phyloP scores from a whole-genome alignment of 139 green algal genomes.

The Haematococcus lacustris region DNA sequence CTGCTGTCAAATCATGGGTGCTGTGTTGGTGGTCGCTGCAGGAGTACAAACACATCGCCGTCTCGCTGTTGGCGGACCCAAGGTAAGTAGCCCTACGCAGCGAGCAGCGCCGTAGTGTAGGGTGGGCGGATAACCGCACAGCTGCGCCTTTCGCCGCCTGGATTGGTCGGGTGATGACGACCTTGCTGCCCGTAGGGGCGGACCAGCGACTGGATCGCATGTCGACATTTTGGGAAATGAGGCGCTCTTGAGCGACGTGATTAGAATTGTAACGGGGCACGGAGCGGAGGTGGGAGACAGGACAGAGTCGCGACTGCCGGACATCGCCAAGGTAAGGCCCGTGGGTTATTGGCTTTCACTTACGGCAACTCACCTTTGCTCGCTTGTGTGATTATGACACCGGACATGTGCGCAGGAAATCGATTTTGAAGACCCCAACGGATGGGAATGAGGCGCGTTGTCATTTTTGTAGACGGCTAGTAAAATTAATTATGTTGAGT shows the following conservation, averaged over 20 bases:
- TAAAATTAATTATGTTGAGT: too few relatives aligned
- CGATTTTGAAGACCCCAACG: slow-evolving; percentile 17
- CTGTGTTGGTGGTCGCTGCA: not conserved
- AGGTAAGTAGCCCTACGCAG: slow-evolving; percentile 3
- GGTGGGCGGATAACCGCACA: not conserved
- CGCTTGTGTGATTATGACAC: too few relatives aligned
- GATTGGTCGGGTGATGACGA: too few relatives aligned
- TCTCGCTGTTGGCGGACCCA: slow-evolving; percentile 16
- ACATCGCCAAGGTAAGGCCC: too few relatives aligned
- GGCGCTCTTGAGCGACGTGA: slow-evolving; percentile 49
- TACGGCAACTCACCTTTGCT: too few relatives aligned
- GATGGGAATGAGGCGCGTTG: slow-evolving; percentile 11
- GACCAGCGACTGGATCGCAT: slow-evolving; percentile 41
- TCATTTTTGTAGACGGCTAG: too few relatives aligned
- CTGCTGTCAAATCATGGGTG: too few relatives aligned
- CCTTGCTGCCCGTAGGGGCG: slow-evolving; percentile 37
- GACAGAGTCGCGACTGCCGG: slow-evolving; percentile 39
- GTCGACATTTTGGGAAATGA: slow-evolving; percentile 66
- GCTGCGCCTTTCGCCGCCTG: not conserved
- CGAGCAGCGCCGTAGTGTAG: not conserved
- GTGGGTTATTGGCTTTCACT: too few relatives aligned
- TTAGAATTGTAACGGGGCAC: slow-evolving; percentile 41
- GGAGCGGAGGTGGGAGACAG: slow-evolving; percentile 45
- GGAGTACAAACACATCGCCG: slow-evolving; percentile 23
- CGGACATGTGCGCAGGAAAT: too few relatives aligned